Conservation (phyloP, 2,329 filamentous ascomycete genomes). For the Fusarium devonianum region DNA sequence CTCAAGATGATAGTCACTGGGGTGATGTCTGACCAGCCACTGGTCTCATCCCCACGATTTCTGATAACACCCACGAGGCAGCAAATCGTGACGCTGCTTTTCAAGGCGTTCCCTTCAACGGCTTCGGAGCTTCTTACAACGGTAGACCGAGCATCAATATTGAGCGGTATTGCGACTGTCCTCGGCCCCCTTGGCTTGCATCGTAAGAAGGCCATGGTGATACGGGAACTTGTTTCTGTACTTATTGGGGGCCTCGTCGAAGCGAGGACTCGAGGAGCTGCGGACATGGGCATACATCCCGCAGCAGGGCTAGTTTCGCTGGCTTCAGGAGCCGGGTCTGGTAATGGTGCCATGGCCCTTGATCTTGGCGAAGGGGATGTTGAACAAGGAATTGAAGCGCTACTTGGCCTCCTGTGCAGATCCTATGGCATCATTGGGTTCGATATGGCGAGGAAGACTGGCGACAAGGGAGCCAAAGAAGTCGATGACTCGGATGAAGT, state of each 20-base stretch:
- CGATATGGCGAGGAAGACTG: conserved; percentile 46
- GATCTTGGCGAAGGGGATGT: conserved; percentile 71
- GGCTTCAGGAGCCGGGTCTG: conserved; percentile 60
- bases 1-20: conserved; percentile 72
- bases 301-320: conserved; percentile 84
- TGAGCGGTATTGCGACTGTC: conserved; percentile 89
- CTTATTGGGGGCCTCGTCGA: conserved; percentile 87
- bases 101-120: conserved; percentile 74
- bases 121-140: conserved; percentile 72
- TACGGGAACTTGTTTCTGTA: conserved; percentile 83
- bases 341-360: conserved; percentile 61
- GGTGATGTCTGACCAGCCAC: conserved; percentile 57
- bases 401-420: conserved; percentile 66
- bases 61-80: conserved; percentile 64
- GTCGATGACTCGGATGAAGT: conserved; percentile 59
- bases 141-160: conserved; percentile 77
- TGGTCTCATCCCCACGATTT: conserved; percentile 63
- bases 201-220: conserved; percentile 89
- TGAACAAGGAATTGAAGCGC: conserved; percentile 69
- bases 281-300: conserved; percentile 95
- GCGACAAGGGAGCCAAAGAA: conserved; percentile 28
- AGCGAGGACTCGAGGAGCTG: conserved; percentile 88
- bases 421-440: conserved; percentile 70
- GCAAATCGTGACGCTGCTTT: conserved; percentile 70
- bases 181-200: conserved; percentile 80